Evolutionary conservation across 768 basidiomycete species (phyloP), one percentile per base, ranked within the genome.

Genomic region (Trametes cinnabarina): DNA sequence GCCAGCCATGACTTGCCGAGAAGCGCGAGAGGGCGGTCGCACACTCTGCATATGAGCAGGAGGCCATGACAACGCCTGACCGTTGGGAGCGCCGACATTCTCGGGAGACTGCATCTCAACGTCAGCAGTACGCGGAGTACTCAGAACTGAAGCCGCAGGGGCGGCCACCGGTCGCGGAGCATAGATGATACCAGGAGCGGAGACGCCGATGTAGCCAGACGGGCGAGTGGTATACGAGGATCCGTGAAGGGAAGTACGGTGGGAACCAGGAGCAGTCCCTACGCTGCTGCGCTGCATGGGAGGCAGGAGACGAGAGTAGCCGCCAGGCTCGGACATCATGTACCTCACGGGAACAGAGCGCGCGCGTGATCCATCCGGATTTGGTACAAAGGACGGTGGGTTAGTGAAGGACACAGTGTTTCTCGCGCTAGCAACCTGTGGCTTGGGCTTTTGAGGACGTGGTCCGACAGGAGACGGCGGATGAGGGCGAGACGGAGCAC

Each of bases 401-500:
- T 37, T 50, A 6, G 43, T 15, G 15, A 48, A 35, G 1, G 40
- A 17, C 4, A 47, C 43, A 3, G 61, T 55, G 39, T 51, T 63
- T 30, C 60, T 44, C 9, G 35, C 51, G 30, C 25, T n/a, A 14
- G 48, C 12, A 19, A 40, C 35, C 10, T 54, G 58, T 17, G 68
- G 66, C 11, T 65, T 65, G 8, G 68, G 60, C 50, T 63, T 66
- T 46, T 65, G 71, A 14, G 77, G 70, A 4, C 83, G 77, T 7
- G 83, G 82, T 15, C 82, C 82, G 20, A 73, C 71, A n/a, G 82
- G 82, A 20, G 80, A 81, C 5, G 77, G 71, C 3, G 80, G 75
- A 41, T 78, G 74, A 47, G 77, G 73, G 42, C 76, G 74, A 58
- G 75, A 74, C 30, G 67, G 30, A 14, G 63, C 47, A 1, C 68